Evolutionary conservation across 1,139 yeast species (phyloP).

Genomic region (Komagataea norvegica): DNA sequence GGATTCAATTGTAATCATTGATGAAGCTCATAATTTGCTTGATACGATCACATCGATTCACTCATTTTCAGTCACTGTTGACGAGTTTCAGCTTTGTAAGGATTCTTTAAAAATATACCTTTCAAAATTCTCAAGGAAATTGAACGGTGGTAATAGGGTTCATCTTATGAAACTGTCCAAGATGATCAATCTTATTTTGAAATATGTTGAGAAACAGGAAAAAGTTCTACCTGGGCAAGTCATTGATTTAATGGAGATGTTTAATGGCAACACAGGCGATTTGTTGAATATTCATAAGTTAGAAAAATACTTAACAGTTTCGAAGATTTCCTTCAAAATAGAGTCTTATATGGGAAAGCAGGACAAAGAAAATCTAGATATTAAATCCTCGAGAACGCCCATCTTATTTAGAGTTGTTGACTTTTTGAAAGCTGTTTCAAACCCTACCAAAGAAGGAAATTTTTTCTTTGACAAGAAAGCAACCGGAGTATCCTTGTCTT

Average conservation of each 20-base stretch:
- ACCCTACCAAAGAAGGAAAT: conserved; percentile 79
- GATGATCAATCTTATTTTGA: conserved; percentile 47
- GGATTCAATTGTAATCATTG: conserved; percentile 71
- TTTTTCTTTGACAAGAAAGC: conserved; percentile 58
- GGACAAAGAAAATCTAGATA: conserved; percentile 5
- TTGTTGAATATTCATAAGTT: conserved; percentile 65
- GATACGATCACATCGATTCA: conserved; percentile 72
- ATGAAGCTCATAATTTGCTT: conserved; percentile 87
- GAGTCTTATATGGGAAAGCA: conserved; percentile 60
- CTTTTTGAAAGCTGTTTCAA: conserved; percentile 61
- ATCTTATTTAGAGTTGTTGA: conserved; percentile 60
- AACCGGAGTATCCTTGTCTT: conserved; percentile 43
- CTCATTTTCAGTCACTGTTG: conserved; percentile 52
- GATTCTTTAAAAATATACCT: conserved; percentile 51
- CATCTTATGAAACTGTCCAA: conserved; percentile 61
- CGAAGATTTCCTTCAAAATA: conserved; percentile 81
- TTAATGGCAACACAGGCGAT: conserved; percentile 59
- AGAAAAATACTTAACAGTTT: conserved; percentile 55
- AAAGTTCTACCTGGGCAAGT: conserved; percentile 48
- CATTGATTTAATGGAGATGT: conserved; percentile 48
- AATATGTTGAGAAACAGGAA: conserved; percentile 38
- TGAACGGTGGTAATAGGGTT: conserved; percentile 73
- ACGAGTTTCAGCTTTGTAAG: conserved; percentile 39
- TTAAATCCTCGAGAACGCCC: conserved; percentile 35
- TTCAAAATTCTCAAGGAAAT: conserved; percentile 52